A percentile compares a stretch with the other conserved stretches of the same genome.
Evolutionary conservation across 208 protist species (phyloP).

Genomic region (Acanthamoeba royreba): DNA sequence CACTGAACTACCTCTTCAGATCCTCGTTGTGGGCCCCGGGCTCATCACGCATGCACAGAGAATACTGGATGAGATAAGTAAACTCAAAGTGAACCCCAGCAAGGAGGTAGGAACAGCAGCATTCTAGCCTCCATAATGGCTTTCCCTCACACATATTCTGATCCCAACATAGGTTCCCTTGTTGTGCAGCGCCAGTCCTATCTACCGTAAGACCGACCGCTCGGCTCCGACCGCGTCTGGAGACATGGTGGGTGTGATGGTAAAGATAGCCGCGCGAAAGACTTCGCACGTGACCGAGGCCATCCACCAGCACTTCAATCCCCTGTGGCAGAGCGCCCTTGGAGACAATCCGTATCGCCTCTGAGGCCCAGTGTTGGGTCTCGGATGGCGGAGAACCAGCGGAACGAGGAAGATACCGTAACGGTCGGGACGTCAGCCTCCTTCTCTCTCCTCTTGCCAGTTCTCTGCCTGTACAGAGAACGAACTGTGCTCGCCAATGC

Average conservation of each 20-base stretch:
- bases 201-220: background rate
- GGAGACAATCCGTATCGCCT: background rate
- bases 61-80: background rate
- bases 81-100: background rate
- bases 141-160: background rate
- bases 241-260: background rate
- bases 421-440: no score
- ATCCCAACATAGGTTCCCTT: background rate
- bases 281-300: background rate
- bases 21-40: background rate
- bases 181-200: background rate
- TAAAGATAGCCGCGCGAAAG: conserved; percentile 7
- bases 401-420: no score
- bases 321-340: background rate
- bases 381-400: no score
- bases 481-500: no score
- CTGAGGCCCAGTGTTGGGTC: background rate
- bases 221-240: background rate
- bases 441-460: no score
- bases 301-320: background rate
- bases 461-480: no score
- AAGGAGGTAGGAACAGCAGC: background rate
- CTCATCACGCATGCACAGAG: background rate
- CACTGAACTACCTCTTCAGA: background rate
- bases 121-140: no score